Evolutionary conservation across 768 basidiomycete genomes (phyloP).

Genomic region (Lactarius sanguifluus): DNA sequence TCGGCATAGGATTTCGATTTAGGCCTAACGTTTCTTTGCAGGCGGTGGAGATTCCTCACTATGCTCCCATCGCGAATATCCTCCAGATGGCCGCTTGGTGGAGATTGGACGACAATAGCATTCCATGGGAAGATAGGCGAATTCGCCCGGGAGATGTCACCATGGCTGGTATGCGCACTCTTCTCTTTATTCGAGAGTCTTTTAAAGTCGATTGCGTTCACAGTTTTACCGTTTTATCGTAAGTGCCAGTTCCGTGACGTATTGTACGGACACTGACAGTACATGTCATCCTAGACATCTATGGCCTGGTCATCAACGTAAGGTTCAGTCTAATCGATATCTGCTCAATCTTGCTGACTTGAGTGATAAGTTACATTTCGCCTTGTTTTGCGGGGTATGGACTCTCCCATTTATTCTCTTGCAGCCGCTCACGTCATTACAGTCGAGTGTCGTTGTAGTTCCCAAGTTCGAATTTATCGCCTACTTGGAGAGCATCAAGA

Average conservation of each 20-base stretch:
- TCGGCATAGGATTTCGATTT: slow-evolving; percentile 36
- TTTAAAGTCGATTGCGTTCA: slow-evolving; percentile 12
- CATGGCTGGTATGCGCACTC: slow-evolving; percentile 46
- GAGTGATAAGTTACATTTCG: slow-evolving; percentile 33
- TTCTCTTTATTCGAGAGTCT: background rate
- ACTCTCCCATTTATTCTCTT: too few species aligned
- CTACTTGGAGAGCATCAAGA: slow-evolving; percentile 37
- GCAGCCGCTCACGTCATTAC: background rate
- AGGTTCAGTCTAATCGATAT: background rate
- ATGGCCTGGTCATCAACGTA: slow-evolving; percentile 34
- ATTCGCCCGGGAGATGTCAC: slow-evolving; percentile 56
- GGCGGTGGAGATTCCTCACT: slow-evolving; percentile 68
- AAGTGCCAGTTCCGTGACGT: slow-evolving; percentile 13
- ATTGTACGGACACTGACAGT: slow-evolving; percentile 1
- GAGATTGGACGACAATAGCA: slow-evolving; percentile 36
- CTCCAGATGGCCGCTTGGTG: slow-evolving; percentile 31
- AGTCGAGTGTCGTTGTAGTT: slow-evolving; percentile 38
- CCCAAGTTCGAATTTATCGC: slow-evolving; percentile 38
- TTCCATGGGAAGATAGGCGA: slow-evolving; percentile 41
- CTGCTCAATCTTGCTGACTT: background rate
- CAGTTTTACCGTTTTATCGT: slow-evolving; percentile 37
- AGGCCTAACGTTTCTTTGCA: slow-evolving; percentile 34
- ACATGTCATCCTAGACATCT: slow-evolving; percentile 45
- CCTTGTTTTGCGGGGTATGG: slow-evolving; percentile 33
- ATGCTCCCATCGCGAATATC: slow-evolving; percentile 57